A percentile compares a stretch with the other conserved stretches of the same genome.
Conservation (phyloP, 23 red algal species). For the Gracilariopsis chorda region DNA sequence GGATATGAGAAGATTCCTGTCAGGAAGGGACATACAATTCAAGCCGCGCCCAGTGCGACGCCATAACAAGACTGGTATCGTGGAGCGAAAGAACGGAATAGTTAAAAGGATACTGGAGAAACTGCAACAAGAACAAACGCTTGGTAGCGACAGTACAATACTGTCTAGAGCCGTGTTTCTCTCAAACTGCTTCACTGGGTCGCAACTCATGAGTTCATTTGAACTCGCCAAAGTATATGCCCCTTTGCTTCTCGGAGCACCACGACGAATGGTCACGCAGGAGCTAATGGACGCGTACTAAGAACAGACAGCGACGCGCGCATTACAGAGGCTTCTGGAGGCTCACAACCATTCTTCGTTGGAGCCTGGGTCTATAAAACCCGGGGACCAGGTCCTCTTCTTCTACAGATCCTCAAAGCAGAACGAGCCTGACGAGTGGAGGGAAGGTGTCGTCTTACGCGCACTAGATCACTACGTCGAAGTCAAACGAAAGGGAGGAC, state of each 20-base stretch:
- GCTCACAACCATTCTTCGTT: background rate
- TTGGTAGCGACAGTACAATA: background rate
- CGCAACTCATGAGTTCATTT: background rate
- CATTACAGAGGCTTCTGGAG: slow-evolving; percentile 12
- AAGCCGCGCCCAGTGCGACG: slow-evolving; percentile 2
- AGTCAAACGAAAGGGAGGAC: background rate
- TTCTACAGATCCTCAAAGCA: background rate
- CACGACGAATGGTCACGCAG: background rate
- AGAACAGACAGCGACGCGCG: background rate
- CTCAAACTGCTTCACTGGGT: slow-evolving; percentile 25
- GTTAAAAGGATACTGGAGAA: slow-evolving; percentile 12
- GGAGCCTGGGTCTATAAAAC: background rate
- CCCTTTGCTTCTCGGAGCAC: background rate
- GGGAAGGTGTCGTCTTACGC: background rate
- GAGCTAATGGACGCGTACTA: slow-evolving; percentile 18
- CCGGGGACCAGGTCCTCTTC: background rate
- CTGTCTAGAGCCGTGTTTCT: slow-evolving; percentile 2
- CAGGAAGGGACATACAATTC: background rate
- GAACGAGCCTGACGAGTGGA: background rate
- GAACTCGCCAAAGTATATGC: slow-evolving; percentile 3
- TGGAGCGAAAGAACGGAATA: slow-evolving; percentile 30
- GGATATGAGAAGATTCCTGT: slow-evolving; percentile 1
- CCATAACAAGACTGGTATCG: slow-evolving; percentile 42
- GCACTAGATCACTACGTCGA: background rate
- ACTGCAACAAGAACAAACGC: background rate